Evolutionary conservation across 2,329 filamentous ascomycete genomes (phyloP).

Genomic region (Knoxdaviesia proteae): DNA sequence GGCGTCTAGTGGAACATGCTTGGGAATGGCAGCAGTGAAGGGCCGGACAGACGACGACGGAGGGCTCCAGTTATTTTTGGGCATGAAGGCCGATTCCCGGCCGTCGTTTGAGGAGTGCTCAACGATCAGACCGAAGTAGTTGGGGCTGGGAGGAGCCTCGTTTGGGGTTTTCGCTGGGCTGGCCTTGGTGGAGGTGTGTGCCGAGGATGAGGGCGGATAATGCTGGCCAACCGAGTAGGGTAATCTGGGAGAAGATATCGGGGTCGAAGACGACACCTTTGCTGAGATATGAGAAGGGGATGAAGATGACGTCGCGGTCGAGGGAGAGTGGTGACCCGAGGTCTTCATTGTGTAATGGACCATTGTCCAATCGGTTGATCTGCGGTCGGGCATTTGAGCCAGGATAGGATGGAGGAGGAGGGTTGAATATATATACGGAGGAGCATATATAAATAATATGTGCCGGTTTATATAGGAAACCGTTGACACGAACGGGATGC

Average conservation of each 20-base stretch:
- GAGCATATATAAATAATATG: too few relatives aligned
- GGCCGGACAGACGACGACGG: constrained; percentile 50
- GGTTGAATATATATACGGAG: too few relatives aligned
- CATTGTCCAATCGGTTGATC: neutral
- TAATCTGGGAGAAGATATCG: constrained; percentile 27
- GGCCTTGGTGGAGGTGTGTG: too few relatives aligned
- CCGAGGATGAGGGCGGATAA: constrained; percentile 17
- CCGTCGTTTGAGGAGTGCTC: constrained; percentile 35
- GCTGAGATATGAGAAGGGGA: constrained; percentile 9
- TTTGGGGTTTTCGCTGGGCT: too few relatives aligned
- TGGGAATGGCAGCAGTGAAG: constrained; percentile 46
- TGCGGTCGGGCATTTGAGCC: neutral
- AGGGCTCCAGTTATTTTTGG: constrained; percentile 55
- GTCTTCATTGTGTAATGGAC: constrained; percentile 27
- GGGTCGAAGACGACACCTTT: constrained; percentile 19
- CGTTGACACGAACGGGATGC: too few relatives aligned
- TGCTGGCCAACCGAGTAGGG: constrained; percentile 33
- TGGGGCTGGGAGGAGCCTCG: constrained; percentile 37
- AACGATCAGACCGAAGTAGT: constrained; percentile 66
- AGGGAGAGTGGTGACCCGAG: constrained; percentile 14
- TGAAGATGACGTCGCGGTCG: constrained; percentile 10
- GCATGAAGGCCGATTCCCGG: constrained; percentile 40
- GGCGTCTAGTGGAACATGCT: constrained; percentile 43
- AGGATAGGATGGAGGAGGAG: neutral
- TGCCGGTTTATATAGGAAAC: too few relatives aligned